Base-by-base conservation (phyloP, 768 basidiomycete species). In the Kwoniella dejecticola region DNA sequence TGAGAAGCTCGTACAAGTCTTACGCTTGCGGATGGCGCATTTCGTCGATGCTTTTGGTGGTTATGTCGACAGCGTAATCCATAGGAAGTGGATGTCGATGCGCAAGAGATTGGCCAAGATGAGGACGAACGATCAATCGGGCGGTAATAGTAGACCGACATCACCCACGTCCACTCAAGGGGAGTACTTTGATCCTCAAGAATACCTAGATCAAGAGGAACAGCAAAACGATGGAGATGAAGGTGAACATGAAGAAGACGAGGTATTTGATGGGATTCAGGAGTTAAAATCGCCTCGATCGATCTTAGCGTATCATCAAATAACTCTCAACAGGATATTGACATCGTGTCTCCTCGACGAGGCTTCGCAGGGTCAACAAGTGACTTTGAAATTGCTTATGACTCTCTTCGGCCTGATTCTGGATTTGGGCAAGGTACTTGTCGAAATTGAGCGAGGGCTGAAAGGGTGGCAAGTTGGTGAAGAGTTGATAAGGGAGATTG, bases 11-110 rank as follows among this genome's bases (percentile, higher is more conserved):
- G 80, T 90, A 3, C 79, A 87, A 7, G 84, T 86, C 65, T 87
- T 91, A 68, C 85, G 90, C 45, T 91, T 91, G 70, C 81, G 85
- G 40, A 85, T 86, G 1, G 86, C 89, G 24, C 81, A 85, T 4
- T 91, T 93, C 79, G 81, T 91, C 38, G 81, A 80, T 17, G 82
- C 81, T n/a, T 81, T 94, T 29, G 84, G 85, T 2, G 80, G 83
- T 31, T 91, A 94, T 66, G 87, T 87, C 56, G 89, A 91, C 75
- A 85, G 84, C n/a, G 91, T 86, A 2, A 90, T 95, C 59, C 84
- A 86, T 12, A 85, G 85, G 27, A 88, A 89, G 70, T 89, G 90
- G 66, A 85, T 87, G 62, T 81, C 83, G 1, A 91, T 94, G 80
- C 53, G 68, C 7, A 54, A 54, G 6, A 41, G 68, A n/a, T 58